Percentiles rank a stretch among this genome's conserved stretches.
Conservation (phyloP, 2,329 filamentous ascomycete species). For the Leptographium flavum region DNA sequence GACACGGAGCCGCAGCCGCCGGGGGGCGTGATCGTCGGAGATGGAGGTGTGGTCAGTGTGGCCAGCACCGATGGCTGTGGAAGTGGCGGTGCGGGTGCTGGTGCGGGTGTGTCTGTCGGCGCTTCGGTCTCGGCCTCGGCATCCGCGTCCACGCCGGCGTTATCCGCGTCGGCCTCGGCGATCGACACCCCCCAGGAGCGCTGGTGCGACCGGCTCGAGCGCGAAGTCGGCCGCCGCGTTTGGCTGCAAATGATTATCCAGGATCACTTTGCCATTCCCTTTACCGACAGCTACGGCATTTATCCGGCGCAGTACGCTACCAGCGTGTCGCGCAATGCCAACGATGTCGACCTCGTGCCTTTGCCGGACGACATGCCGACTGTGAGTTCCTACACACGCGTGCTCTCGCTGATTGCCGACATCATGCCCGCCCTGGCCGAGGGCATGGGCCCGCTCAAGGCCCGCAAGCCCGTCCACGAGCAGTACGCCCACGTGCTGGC, state of each 20-base stretch:
- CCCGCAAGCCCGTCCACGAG: slow-evolving; percentile 14
- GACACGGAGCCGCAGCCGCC: background rate
- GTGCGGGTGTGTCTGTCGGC: too few relatives aligned
- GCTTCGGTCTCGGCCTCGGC: too few relatives aligned
- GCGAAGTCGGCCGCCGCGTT: slow-evolving; percentile 20
- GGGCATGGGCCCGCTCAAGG: slow-evolving; percentile 18
- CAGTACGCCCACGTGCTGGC: slow-evolving; percentile 20
- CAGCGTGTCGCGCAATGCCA: slow-evolving; percentile 16
- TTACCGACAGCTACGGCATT: slow-evolving; percentile 23
- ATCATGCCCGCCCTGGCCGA: slow-evolving; percentile 18
- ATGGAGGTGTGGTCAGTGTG: too few relatives aligned
- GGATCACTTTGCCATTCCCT: slow-evolving; percentile 21
- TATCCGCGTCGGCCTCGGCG: too few relatives aligned
- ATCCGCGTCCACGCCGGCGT: too few relatives aligned
- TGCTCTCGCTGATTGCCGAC: slow-evolving; percentile 16
- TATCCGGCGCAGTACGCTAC: slow-evolving; percentile 20
- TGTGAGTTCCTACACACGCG: slow-evolving; percentile 14
- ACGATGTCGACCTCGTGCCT: slow-evolving; percentile 16
- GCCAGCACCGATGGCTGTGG: too few relatives aligned
- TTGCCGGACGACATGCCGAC: slow-evolving; percentile 9
- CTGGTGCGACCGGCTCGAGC: slow-evolving; percentile 10
- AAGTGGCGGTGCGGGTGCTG: too few relatives aligned
- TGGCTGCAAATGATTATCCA: slow-evolving; percentile 24
- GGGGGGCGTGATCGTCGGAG: too few relatives aligned
- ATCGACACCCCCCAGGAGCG: background rate